Base-by-base conservation (phyloP, 345 rosid species). In the Salix koriyanagi region DNA sequence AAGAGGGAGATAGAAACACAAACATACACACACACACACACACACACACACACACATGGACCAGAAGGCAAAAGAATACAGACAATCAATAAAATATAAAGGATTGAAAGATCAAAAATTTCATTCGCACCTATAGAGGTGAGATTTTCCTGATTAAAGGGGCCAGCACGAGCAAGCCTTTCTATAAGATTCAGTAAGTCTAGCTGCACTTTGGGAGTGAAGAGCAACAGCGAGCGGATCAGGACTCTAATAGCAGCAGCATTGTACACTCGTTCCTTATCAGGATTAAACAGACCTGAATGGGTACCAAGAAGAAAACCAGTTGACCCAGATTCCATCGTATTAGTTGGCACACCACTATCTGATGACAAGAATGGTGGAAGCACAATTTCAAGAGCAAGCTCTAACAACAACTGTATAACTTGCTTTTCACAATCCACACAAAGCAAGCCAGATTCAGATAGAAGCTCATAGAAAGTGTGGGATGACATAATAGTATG, bases 351-450 rank as follows among this genome's bases (percentile, higher is more conserved):
- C 81, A 80, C 42, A 21, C 82, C 78, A 77, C 83, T 84, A 69
- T 91, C 97, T 67, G 90, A 80, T 71, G 92, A 76, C 76, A 86
- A 84, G 90, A 90, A 91, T 73, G 99, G 99, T 32, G 99, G 97
- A 81, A 92, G 83, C 74, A 94, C 91, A 78, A 94, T 87, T 85
- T 96, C 99, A 83, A 94, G 92, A 78, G 98, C 97, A 86, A 96
- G 93, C 88, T 94, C 99, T 78, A 91, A 78, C 80, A 96, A 82
- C 74, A 96, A 81, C 85, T 90, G 99, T 85, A 96, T 88, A 65
- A 96, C 97, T 91, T 90, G 95, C 88, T 90, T 96, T 88, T 96
- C 99, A 83, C 83, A 91, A 67, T 92, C 98, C 81, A 96, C 91
- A 82, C 89, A 90, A 69, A 96, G 88, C 97, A 96, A 89, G 78